A percentile compares a stretch with the other conserved stretches of the same genome.
Conservation (phyloP, 345 rosid genomes). For the Lumnitzera racemosa region DNA sequence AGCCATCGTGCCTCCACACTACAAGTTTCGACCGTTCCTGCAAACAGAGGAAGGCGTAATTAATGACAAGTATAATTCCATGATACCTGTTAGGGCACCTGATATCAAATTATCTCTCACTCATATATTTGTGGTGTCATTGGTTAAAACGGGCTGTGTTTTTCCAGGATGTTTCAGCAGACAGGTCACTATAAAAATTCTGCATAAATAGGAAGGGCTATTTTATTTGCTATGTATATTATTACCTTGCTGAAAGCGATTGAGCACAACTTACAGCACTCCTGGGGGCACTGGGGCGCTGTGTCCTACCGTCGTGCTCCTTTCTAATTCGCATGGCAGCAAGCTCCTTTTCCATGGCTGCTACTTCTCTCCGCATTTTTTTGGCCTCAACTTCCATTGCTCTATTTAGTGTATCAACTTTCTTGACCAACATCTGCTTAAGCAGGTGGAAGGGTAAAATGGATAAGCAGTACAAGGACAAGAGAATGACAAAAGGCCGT, state of each 20-base stretch:
- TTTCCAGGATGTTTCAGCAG: no score
- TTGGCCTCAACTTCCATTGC: slow-evolving; percentile 43
- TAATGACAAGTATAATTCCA: no score
- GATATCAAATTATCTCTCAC: no score
- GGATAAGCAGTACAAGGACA: neutral
- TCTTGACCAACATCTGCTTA: slow-evolving; percentile 38
- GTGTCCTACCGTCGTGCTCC: slow-evolving; percentile 22
- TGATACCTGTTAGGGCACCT: no score
- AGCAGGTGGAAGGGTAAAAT: neutral
- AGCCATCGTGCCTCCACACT: no score
- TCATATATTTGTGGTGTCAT: no score
- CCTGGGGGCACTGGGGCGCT: slow-evolving; percentile 28
- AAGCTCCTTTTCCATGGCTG: slow-evolving; percentile 36
- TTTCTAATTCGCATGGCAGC: slow-evolving; percentile 28
- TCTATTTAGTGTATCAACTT: slow-evolving; percentile 33
- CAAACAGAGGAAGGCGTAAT: no score
- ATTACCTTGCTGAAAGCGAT: slow-evolving; percentile 28
- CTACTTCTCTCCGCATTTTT: slow-evolving; percentile 37
- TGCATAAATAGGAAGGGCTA: no score
- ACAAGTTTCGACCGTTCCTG: no score
- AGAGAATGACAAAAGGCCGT: neutral
- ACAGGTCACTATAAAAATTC: no score
- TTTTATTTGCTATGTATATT: no score
- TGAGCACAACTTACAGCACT: slow-evolving; percentile 21
- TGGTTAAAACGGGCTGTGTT: no score